Evolutionary conservation across 2,329 filamentous ascomycete genomes (phyloP), one percentile per base, ranked within the genome.

Genomic region (Penicillium frequentans): DNA sequence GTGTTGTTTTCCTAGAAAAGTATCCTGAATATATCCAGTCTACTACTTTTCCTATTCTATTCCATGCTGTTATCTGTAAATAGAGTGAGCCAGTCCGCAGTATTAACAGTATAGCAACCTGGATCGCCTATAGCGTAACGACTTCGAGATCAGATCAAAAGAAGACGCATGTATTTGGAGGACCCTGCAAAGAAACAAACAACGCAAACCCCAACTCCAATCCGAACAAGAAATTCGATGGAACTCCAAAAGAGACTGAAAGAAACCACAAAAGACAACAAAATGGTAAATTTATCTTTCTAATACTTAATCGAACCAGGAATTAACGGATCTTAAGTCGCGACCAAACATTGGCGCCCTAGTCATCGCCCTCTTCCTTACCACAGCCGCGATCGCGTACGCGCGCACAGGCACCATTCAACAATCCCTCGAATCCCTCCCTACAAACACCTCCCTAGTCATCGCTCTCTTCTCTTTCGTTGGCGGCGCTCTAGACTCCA

Each of bases 371-470:
- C 19, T 39, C 10, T 50, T 50, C 48, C 33, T 50, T 23, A 35
- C 31, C 13, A 50, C 48, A 26, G 48, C 29, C 3, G 31, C 48
- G 21, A 19, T 50, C 48, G 48, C 48, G 13, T 50, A 50, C 48
- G n/a, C 31, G 31, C 48, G 48, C 33, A 50, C 48, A 21, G 48
- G 48, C 19, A 35, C 33, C 8, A 27, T 50, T 33, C 48, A 50
- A 26, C 48, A 50, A 50, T 39, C 48, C 14, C 48, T 50, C 48
- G 31, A 39, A n/a, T 35, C 29, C 31, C 48, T 50, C n/a, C 48
- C 48, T 6, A 50, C 48, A 35, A 50, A 37, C 33, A 50, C 48
- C 13, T 33, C 48, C 19, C 19, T 50, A 7, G 48, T 50, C 21
- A 16, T 50, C 23, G 48, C 48, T 19, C 29, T 50, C 3, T 39